Evolutionary conservation across 2,329 filamentous ascomycete species (phyloP), one percentile per base, ranked within the genome.

Genomic region (Pseudocercospora fijiensis): DNA sequence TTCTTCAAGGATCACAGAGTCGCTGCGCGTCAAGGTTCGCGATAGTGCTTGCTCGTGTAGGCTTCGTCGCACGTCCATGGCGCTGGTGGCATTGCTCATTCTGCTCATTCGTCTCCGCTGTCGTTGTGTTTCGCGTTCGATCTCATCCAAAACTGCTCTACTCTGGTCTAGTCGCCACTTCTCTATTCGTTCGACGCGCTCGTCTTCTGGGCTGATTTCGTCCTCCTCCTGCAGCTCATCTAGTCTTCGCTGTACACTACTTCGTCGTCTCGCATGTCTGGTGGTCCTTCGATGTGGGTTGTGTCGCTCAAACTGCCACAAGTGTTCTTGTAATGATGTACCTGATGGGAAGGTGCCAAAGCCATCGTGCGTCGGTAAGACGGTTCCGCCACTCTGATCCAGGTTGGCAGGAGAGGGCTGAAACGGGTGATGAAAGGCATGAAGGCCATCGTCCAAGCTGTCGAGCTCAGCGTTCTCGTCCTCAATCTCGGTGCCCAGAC

Each of bases 141-240:
- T 93, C 77, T 97, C 92, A 61, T 96, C 90, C 33, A 97, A 77
- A 27, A 99, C 81, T 10, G 91, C 87, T 63, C 86, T 86, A 76
- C 92, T 96, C 76, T 99, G 93, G 73, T 98, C 94, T 73, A 96
- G 79, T 61, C 93, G 86, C 95, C 95, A 99, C 58, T 86, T 85
- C 77, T 98, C 94, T 74, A 99, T 96, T 65, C 94, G 86, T 70
- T 88, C 86, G 74, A 88, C 90, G 74, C 90, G 88, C 70, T 96
- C 92, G 45, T 85, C 81, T 67, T 80, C 78, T 8, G 92, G 89
- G 45, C 88, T 84, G 16, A 69, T n/a, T 51, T 80, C 76, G 20
- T 79, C 76, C 52, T 77, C 72, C 69, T 86, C 80, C 64, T 84
- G 82, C 45, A 87, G 76, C 10, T 81, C 79, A 68, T 86, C 85